Conservation (phyloP, 2,329 filamentous ascomycete species). For the Byssoonygena ceratinophila region DNA sequence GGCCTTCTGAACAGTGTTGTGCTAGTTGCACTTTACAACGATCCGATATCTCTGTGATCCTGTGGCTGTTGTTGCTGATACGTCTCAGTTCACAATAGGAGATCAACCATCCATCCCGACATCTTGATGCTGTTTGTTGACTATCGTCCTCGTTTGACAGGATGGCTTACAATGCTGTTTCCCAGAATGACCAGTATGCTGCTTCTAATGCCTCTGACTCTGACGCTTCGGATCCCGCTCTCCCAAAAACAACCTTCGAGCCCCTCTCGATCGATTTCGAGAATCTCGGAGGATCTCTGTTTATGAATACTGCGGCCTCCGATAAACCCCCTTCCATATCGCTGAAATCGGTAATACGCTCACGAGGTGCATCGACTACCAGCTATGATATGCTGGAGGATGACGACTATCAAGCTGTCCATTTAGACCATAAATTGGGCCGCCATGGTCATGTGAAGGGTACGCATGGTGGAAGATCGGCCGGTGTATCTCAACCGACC, state of each 20-base stretch:
- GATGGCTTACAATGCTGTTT: constrained; percentile 38
- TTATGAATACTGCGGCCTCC: constrained; percentile 23
- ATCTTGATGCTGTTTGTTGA: background rate
- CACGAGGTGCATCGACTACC: constrained; percentile 13
- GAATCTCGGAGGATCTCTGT: constrained; percentile 24
- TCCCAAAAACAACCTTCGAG: constrained; percentile 22
- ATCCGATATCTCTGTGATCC: background rate
- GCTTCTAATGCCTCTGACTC: constrained; percentile 29
- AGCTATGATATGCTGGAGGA: constrained; percentile 40
- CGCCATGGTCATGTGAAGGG: constrained; percentile 9
- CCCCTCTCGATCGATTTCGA: constrained; percentile 26
- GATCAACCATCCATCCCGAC: background rate
- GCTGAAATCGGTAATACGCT: constrained; percentile 15
- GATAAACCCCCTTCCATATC: constrained; percentile 20
- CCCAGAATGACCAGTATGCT: constrained; percentile 33
- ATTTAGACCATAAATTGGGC: constrained; percentile 18
- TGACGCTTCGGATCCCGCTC: constrained; percentile 27
- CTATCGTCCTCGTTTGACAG: constrained; percentile 12
- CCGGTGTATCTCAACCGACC: background rate
- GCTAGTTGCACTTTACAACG: too few relatives aligned
- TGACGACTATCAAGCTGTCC: constrained; percentile 35
- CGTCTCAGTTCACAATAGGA: background rate
- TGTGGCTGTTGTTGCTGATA: background rate
- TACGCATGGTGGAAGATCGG: background rate
- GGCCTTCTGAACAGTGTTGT: too few relatives aligned